Base-by-base conservation (phyloP, 768 basidiomycete species). In the Lactifluus volemus region DNA sequence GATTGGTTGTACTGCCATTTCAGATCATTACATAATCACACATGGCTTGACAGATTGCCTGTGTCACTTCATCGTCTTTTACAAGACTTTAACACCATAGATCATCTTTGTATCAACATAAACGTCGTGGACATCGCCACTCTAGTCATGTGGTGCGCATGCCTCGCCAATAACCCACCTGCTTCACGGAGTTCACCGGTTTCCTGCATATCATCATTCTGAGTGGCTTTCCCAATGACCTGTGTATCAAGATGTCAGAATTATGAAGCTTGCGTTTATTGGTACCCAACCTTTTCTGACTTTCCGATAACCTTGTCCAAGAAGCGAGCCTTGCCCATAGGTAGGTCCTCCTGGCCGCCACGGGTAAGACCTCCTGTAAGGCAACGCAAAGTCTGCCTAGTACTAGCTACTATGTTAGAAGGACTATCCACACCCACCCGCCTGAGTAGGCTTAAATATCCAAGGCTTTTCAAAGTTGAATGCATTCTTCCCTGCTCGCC, bases 161-260 rank as follows among this genome's bases (percentile, higher is more conserved):
- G 79, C 75, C 34, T 70, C 68, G 1, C 77, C 78, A 10, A 65
- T 68, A 3, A 67, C 76, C 10, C 82, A 7, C 78, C 79, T 0
- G 78, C 68, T 71, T 82, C 78, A 39, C 84, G 77, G 34, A 84
- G 68, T 63, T 80, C 78, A 15, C 84, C 85, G 67, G 74, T 79
- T 70, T 83, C 83, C 53, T 81, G 79, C 70, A 81, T 53, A 9
- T 78, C 82, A 0, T 75, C 69, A 10, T 84, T 82, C 25, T 75
- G 56, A 12, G 72, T 71, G 38, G 73, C 56, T 68, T 84, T 84
- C n/a, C n/a, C n/a, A n/a, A n/a, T n/a, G n/a, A n/a, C n/a, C n/a
- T n/a, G n/a, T n/a, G n/a, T n/a, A n/a, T n/a, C n/a, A n/a, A n/a
- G n/a, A n/a, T n/a, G n/a, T n/a, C n/a, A n/a, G n/a, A n/a, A n/a